Percentiles rank a stretch among this genome's conserved stretches.
Evolutionary conservation across 2,329 filamentous ascomycete genomes (phyloP).

Genomic region (Alternaria sp.): DNA sequence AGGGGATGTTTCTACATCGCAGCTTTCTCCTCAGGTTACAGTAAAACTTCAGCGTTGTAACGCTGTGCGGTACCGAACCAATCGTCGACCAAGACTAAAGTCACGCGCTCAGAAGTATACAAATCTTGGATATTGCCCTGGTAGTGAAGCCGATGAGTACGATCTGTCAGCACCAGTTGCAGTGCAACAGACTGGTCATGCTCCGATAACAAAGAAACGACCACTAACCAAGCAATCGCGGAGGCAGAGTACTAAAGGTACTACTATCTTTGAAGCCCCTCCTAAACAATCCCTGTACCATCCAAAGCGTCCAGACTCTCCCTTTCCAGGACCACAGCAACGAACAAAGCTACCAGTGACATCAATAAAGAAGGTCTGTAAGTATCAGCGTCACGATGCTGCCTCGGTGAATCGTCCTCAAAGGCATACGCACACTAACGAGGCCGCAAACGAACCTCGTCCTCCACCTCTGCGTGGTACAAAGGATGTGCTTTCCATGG

Average conservation of each 20-base stretch:
- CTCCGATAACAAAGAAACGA: neutral
- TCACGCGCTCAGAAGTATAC: neutral
- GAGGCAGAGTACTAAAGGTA: neutral
- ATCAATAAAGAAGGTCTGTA: neutral
- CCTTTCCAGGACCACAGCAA: neutral
- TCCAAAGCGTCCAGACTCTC: neutral
- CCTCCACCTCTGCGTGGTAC: neutral
- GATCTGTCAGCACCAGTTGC: neutral
- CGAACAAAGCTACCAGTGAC: neutral
- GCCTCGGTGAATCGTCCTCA: neutral
- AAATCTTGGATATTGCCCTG: neutral
- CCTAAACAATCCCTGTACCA: neutral
- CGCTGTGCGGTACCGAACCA: neutral
- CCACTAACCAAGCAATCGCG: neutral
- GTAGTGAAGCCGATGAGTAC: constrained; percentile 4
- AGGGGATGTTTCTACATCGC: too few species aligned
- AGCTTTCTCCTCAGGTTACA: too few species aligned
- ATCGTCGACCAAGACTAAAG: neutral
- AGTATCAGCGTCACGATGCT: neutral
- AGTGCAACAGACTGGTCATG: neutral
- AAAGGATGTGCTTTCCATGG: neutral
- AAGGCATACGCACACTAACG: neutral
- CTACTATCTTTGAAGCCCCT: neutral
- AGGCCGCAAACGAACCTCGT: neutral
- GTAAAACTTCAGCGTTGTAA: neutral